These are phyloP conservation scores for Tephrocybe sp. DNA, from an alignment of 768 basidiomycete species.

Conservation along the genomic window DNA sequence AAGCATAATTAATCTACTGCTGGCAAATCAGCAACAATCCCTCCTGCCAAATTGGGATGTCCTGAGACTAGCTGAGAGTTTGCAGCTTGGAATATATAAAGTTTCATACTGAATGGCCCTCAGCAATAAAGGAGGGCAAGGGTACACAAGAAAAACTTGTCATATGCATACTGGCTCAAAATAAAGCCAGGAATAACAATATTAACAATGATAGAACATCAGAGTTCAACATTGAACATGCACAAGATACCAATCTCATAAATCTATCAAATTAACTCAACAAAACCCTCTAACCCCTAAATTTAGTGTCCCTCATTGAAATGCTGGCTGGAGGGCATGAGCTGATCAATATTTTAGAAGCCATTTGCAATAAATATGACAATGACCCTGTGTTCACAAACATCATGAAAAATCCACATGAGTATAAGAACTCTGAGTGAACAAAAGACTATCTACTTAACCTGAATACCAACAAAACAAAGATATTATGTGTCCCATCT, in stretches of 20 bases:
- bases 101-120: conserved; percentile 1
- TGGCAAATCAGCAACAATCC: neutral
- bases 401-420: neutral
- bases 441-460: neutral
- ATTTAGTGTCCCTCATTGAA: neutral
- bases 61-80: neutral
- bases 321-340: neutral
- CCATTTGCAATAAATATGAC: neutral
- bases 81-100: neutral
- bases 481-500: neutral
- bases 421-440: neutral
- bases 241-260: neutral
- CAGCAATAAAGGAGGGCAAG: conserved; percentile 4
- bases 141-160: neutral
- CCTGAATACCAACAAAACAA: neutral
- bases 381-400: neutral
- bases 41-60: neutral
- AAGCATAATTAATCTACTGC: too few relatives aligned
- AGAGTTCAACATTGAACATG: neutral
- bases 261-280: neutral
- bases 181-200: neutral
- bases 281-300: neutral
- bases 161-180: neutral
- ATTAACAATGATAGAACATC: neutral
- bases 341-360: neutral